Evolutionary conservation across 2,329 filamentous ascomycete species (phyloP), one percentile per base, ranked within the genome.

Genomic region (Rhynchosporium graminicola): DNA sequence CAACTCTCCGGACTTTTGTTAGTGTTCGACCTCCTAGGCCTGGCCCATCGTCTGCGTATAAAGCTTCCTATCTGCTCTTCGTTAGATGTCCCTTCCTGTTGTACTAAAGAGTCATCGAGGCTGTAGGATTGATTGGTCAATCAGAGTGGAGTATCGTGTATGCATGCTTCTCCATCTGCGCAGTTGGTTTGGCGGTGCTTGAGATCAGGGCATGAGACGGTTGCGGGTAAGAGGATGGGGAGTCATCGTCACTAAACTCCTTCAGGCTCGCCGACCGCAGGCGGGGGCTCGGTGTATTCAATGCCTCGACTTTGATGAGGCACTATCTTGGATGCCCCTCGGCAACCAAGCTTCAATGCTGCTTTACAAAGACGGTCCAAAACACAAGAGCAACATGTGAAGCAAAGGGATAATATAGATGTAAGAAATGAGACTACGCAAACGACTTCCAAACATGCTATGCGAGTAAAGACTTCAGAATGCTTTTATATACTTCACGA

Each of bases 61-160:
- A 54, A 50, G 29, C 47, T 28, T 50, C 29, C 12, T n/a, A 54
- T 54, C 50, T 54, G 51, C 51, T 33, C n/a, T 33, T 47, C 42
- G 10, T 6, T 13, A 54, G 59, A 61, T 51, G 59, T 51, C 59
- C 54, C 51, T 50, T 38, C 9, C 47, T 43, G 43, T 42, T 4
- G 38, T 20, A n/a, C 50, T n/a, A 33, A 56, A 56, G 50, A 61
- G 59, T 61, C 59, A 61, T 48, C 57, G 43, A 26, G 15, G 15
- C 28, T 9, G 20, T 13, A 10, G 42, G 40, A 61, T 61, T 61
- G 40, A 61, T 61, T 61, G 59, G 52, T 42, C 59, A 61, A 61
- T 61, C 45, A 52, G 51, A 45, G 13, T 15, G 2, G 50, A 15
- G 40, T 20, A 52, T 28, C 12, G 47, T 6, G 26, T 48, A 43